Percentiles rank a stretch among this genome's conserved stretches.
These are phyloP conservation scores for Irineochytrium annulatum DNA, from an alignment of 192 early-diverging fungal species.

Conservation along the genomic window DNA sequence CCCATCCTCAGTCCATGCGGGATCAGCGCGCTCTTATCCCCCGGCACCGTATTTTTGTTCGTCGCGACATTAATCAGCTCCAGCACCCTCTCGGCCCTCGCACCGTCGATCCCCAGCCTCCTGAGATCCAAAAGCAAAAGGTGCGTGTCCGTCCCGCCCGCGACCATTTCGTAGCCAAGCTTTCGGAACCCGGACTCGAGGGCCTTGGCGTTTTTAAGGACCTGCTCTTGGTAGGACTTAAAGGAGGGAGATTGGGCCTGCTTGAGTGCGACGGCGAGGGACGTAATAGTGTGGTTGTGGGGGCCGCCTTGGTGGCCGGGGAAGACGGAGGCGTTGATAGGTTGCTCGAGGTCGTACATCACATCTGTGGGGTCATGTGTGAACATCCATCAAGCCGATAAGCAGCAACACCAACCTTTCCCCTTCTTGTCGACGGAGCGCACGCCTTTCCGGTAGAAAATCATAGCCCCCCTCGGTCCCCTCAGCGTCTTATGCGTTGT, in stretches of 20 bases:
- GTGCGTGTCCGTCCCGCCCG: constrained; percentile 94
- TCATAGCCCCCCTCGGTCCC: constrained; percentile 97
- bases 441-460: constrained; percentile 96
- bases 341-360: constrained; percentile 86
- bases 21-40: constrained; percentile 89
- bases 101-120: constrained; percentile 84
- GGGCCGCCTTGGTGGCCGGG: constrained; percentile 99
- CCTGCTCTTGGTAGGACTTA: constrained; percentile 87
- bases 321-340: constrained; percentile 96
- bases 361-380: constrained; percentile 43
- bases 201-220: constrained; percentile 83
- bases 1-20: constrained; percentile 91
- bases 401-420: constrained; percentile 42
- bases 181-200: constrained; percentile 74
- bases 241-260: constrained; percentile 81
- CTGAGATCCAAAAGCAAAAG: constrained; percentile 86
- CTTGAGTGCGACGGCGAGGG: constrained; percentile 91
- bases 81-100: constrained; percentile 90
- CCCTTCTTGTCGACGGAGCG: constrained; percentile 87
- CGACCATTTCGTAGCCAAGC: constrained; percentile 77
- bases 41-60: constrained; percentile 99
- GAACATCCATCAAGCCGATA: neutral
- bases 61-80: constrained; percentile 96
- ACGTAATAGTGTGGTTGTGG: constrained; percentile 98
- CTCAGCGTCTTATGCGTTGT: constrained; percentile 99